A percentile compares a stretch with the other conserved stretches of the same genome.
Conservation (phyloP, 208 protist species). For the Borovskyia barvae region DNA sequence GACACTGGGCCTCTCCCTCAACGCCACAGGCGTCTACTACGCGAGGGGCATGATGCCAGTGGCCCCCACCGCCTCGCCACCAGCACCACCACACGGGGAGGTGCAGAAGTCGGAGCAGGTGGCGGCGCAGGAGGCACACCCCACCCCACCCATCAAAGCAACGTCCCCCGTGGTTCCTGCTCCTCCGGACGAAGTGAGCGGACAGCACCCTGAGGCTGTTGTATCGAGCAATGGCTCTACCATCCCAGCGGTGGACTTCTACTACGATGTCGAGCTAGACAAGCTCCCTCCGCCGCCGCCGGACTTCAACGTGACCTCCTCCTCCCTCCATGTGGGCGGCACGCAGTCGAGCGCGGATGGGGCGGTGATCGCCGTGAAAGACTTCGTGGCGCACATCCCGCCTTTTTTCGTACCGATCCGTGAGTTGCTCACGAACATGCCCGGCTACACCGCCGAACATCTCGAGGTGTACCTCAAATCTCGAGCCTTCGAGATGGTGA, state of each 20-base stretch:
- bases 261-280: slow-evolving; percentile 73
- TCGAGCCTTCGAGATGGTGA: slow-evolving; percentile 69
- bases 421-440: slow-evolving; percentile 68
- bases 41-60: slow-evolving; percentile 30
- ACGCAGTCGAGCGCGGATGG: slow-evolving; percentile 47
- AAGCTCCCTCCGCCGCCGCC: slow-evolving; percentile 60
- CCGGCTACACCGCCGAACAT: slow-evolving; percentile 88
- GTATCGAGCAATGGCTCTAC: no score
- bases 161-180: no score
- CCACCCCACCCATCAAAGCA: no score
- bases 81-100: neutral
- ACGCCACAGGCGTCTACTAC: slow-evolving; percentile 56
- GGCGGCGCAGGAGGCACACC: no score
- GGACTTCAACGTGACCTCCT: slow-evolving; percentile 68
- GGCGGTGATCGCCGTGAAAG: slow-evolving; percentile 62
- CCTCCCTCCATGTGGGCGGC: slow-evolving; percentile 28
- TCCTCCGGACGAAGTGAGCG: no score
- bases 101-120: neutral
- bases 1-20: slow-evolving; percentile 43
- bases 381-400: slow-evolving; percentile 80
- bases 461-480: slow-evolving; percentile 63
- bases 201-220: neutral
- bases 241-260: slow-evolving; percentile 61
- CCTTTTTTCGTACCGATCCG: slow-evolving; percentile 82
- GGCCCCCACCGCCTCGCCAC: neutral